Conservation (phyloP, 805 yeast genomes). For the Kluyveromyces siamensis region DNA sequence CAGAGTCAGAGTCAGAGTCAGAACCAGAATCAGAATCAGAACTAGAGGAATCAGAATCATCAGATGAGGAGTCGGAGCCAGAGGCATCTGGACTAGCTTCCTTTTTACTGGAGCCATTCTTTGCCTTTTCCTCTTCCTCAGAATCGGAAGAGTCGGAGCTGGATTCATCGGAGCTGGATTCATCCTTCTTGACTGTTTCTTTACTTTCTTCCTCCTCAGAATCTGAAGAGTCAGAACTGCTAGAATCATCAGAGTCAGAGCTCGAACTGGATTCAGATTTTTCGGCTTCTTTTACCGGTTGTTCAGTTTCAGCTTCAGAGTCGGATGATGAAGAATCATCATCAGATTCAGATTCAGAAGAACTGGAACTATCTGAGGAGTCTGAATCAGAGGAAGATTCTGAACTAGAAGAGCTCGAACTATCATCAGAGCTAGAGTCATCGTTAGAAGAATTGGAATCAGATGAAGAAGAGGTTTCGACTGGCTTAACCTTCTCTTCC, state of each 20-base stretch:
- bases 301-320: conserved; percentile 26
- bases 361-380: conserved; percentile 7
- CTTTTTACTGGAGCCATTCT: conserved; percentile 5
- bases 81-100: conserved; percentile 15
- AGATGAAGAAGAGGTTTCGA: conserved; percentile 8
- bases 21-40: conserved; percentile 14
- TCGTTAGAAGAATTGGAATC: conserved; percentile 9
- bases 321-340: conserved; percentile 15
- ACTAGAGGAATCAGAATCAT: conserved; percentile 1
- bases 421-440: conserved; percentile 9
- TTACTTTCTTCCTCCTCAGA: conserved; percentile 14
- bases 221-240: conserved; percentile 15
- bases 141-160: conserved; percentile 11
- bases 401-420: conserved; percentile 2
- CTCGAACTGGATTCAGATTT: conserved; percentile 35
- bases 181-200: conserved; percentile 11
- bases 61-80: conserved; percentile 6
- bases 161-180: conserved; percentile 15
- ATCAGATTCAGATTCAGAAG: conserved; percentile 7
- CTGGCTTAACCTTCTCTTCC: conserved; percentile 15
- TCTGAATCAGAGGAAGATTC: conserved; percentile 10
- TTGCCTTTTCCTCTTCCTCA: conserved; percentile 7
- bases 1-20: conserved; percentile 26
- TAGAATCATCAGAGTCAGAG: conserved; percentile 34
- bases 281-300: conserved; percentile 29